These are phyloP conservation scores for Ichthyophthirius multifiliis DNA, from an alignment of 169 alveolate genomes.

Conservation along the genomic window DNA sequence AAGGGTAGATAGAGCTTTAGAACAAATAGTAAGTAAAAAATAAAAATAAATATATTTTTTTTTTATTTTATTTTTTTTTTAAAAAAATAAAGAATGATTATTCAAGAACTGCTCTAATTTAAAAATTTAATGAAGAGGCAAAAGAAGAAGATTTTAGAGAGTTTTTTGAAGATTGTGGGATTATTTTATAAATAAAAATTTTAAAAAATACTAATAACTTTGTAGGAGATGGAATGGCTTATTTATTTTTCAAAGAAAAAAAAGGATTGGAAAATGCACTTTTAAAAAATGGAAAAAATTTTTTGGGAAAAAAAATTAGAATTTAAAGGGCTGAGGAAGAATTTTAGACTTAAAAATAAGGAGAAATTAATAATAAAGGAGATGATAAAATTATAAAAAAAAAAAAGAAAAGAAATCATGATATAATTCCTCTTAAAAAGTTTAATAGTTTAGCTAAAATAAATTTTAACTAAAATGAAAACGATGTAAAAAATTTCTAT, in stretches of 20 bases:
- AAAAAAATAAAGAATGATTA: conserved; percentile 37
- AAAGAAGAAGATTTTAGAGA: conserved; percentile 61
- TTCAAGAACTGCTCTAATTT: conserved; percentile 53
- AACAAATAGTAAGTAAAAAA: neutral
- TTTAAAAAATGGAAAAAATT: conserved; percentile 38
- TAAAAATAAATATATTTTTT: neutral
- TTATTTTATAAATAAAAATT: conserved; percentile 60
- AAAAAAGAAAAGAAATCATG: no score
- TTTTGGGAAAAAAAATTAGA: conserved; percentile 59
- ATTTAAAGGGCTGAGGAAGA: conserved; percentile 57
- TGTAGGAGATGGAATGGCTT: conserved; percentile 68
- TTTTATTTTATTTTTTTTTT: neutral
- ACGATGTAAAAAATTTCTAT: no score
- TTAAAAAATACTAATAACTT: conserved; percentile 60
- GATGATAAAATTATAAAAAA: no score
- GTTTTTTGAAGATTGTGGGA: conserved; percentile 59
- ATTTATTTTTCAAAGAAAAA: conserved; percentile 50
- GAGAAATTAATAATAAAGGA: no score
- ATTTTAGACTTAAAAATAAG: no score
- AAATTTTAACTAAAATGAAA: no score
- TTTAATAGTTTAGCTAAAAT: no score
- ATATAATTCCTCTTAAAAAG: no score
- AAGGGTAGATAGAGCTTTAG: conserved; percentile 48
- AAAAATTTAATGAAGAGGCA: conserved; percentile 59
- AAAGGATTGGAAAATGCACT: conserved; percentile 56